Conservation (phyloP, 108 stramenopile species). For the Nitzschia inconspicua region DNA sequence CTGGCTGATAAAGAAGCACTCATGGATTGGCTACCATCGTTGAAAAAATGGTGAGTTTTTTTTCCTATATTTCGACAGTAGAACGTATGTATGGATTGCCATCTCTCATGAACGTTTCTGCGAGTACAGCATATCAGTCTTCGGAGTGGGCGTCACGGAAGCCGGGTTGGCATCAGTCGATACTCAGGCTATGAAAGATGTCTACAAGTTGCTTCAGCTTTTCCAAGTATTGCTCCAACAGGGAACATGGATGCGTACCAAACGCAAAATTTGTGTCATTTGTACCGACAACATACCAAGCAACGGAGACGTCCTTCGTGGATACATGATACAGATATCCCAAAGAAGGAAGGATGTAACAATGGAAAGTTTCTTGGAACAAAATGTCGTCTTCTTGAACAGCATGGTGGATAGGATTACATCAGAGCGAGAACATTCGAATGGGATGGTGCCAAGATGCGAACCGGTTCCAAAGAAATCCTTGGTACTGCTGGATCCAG, state of each 20-base stretch:
- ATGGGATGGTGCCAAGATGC: constrained; percentile 59
- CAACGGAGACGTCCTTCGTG: constrained; percentile 69
- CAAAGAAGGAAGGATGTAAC: background rate
- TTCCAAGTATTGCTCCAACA: constrained; percentile 11
- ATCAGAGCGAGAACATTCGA: constrained; percentile 44
- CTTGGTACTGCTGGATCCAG: constrained; percentile 66
- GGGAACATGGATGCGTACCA: no score
- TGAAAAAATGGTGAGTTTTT: no score
- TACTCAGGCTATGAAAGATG: constrained; percentile 66
- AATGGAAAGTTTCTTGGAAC: constrained; percentile 36
- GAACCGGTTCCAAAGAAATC: constrained; percentile 83
- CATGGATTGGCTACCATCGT: constrained; percentile 22
- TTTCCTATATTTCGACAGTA: no score
- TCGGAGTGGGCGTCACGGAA: constrained; percentile 88
- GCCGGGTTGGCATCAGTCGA: constrained; percentile 68
- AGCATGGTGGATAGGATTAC: constrained; percentile 94
- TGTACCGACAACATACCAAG: constrained; percentile 90
- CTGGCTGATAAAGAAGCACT: constrained; percentile 44
- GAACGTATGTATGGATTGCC: no score
- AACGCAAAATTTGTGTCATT: constrained; percentile 46
- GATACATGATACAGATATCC: constrained; percentile 48
- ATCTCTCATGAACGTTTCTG: background rate
- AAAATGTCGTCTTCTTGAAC: constrained; percentile 68
- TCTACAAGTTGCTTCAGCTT: constrained; percentile 52
- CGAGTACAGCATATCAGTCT: constrained; percentile 29